A percentile compares a stretch with the other conserved stretches of the same genome.
Evolutionary conservation across 345 rosid genomes (phyloP).

Genomic region (Sisymbrium altissimum): DNA sequence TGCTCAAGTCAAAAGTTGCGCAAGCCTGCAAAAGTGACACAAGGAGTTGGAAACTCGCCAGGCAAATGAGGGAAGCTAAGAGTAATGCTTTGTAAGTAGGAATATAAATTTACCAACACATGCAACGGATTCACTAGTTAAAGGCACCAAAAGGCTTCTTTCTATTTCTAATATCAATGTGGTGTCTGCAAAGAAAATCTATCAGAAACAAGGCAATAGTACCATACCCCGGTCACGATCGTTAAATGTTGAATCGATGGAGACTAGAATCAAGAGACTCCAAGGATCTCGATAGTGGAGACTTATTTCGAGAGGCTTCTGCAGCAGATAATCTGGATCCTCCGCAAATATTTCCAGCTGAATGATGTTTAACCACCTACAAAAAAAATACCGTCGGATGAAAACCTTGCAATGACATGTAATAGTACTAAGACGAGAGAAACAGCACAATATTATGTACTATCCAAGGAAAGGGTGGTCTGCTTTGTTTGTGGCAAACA

Average conservation of each 20-base stretch:
- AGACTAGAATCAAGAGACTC: slow-evolving; percentile 48
- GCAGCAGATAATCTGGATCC: slow-evolving; percentile 44
- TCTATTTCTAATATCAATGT: not conserved
- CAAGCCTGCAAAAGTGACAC: slow-evolving; percentile 17
- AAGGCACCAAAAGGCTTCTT: not conserved
- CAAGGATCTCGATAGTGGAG: slow-evolving; percentile 42
- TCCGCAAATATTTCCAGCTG: slow-evolving; percentile 36
- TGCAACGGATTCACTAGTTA: not conserved
- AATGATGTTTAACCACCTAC: slow-evolving; percentile 31
- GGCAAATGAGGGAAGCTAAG: not conserved
- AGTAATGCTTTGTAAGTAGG: not conserved
- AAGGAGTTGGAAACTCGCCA: slow-evolving; percentile 1
- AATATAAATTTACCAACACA: not conserved
- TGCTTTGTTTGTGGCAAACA: not conserved
- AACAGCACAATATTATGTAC: not conserved
- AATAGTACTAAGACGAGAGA: not conserved
- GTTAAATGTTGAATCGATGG: not conserved
- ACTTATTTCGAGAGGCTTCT: slow-evolving; percentile 52
- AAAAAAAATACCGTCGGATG: not conserved
- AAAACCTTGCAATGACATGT: not conserved
- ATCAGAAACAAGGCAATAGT: not conserved
- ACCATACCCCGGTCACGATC: slow-evolving; percentile 1
- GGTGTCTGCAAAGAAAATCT: not conserved
- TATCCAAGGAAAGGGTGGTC: not conserved
- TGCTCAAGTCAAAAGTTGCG: not conserved